Percentiles rank a stretch among this genome's conserved stretches.
These are phyloP conservation scores for Ananas comosus DNA, from an alignment of 176 grass and related monocot species.

Conservation along the genomic window DNA sequence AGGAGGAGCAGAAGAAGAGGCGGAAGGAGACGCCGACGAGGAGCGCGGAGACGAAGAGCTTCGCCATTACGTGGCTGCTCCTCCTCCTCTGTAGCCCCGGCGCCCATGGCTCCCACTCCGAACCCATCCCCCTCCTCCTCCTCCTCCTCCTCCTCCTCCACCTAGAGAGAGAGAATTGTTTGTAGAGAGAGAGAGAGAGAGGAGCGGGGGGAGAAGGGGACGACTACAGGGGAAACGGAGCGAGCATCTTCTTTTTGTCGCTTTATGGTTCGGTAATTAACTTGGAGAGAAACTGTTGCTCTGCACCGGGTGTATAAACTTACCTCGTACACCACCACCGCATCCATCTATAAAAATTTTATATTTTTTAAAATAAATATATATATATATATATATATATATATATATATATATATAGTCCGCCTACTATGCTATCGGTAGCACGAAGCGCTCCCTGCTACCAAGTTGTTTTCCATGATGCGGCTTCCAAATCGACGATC, in stretches of 20 bases:
- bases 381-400: no score
- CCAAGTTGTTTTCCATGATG: no score
- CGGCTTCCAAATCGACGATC: no score
- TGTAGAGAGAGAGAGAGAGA: background rate
- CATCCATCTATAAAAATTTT: no score
- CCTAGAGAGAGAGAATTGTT: background rate
- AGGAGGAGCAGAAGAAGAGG: slow-evolving; percentile 30
- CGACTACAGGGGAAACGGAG: background rate
- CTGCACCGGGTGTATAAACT: no score
- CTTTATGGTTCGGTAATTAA: no score
- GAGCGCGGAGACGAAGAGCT: slow-evolving; percentile 32
- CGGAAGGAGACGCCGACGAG: slow-evolving; percentile 42
- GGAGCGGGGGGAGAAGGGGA: background rate
- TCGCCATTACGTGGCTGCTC: slow-evolving; percentile 25
- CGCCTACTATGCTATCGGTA: no score
- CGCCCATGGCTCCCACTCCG: slow-evolving; percentile 8
- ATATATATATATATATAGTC: no score
- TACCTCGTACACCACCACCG: no score
- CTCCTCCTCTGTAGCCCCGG: slow-evolving; percentile 13
- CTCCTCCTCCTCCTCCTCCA: background rate
- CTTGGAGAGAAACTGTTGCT: no score
- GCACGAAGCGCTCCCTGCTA: no score
- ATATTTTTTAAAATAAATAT: no score
- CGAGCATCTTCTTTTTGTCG: background rate
- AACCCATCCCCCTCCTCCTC: slow-evolving; percentile 3